phyloP scores from a whole-genome alignment of 768 basidiomycete species.

The Boletus speciosus region DNA sequence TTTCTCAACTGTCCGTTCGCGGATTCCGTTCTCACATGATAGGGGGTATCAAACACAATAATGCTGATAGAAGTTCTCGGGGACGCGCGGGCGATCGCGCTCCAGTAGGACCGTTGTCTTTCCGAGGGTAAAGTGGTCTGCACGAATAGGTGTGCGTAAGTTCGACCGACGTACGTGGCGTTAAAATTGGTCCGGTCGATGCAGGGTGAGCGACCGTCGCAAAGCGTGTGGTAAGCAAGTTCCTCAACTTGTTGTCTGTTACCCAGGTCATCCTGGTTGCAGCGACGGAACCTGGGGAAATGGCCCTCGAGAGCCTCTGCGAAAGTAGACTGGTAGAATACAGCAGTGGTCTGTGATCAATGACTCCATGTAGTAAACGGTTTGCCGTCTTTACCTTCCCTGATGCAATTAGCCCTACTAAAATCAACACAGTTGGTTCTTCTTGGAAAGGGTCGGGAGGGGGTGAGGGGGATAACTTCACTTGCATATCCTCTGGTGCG shows the following conservation, averaged over 20 bases:
- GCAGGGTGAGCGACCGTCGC: slow-evolving; percentile 65
- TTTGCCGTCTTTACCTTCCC: slow-evolving; percentile 51
- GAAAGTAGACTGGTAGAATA: slow-evolving; percentile 50
- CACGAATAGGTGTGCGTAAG: not conserved
- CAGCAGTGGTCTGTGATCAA: not conserved
- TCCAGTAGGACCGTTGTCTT: slow-evolving; percentile 75
- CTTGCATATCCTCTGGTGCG: not conserved
- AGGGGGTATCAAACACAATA: slow-evolving; percentile 75
- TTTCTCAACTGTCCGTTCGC: slow-evolving; percentile 1
- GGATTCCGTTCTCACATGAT: slow-evolving; percentile 50
- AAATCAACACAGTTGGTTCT: slow-evolving; percentile 57
- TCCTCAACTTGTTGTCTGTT: slow-evolving; percentile 61
- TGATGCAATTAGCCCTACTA: slow-evolving; percentile 72
- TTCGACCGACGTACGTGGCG: slow-evolving; percentile 44
- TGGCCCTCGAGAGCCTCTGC: slow-evolving; percentile 63
- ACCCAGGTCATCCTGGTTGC: slow-evolving; percentile 81
- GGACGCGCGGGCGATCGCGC: slow-evolving; percentile 64
- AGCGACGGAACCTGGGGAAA: slow-evolving; percentile 61
- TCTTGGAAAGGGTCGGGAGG: slow-evolving; percentile 22
- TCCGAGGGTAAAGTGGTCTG: slow-evolving; percentile 2
- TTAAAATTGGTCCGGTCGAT: slow-evolving; percentile 80
- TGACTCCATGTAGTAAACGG: slow-evolving; percentile 1
- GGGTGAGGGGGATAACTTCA: not conserved
- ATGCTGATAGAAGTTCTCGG: slow-evolving; percentile 64
- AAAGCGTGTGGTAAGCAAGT: slow-evolving; percentile 49